Conservation (phyloP, 139 green algal genomes). For the Prasinococcaceae sp. region DNA sequence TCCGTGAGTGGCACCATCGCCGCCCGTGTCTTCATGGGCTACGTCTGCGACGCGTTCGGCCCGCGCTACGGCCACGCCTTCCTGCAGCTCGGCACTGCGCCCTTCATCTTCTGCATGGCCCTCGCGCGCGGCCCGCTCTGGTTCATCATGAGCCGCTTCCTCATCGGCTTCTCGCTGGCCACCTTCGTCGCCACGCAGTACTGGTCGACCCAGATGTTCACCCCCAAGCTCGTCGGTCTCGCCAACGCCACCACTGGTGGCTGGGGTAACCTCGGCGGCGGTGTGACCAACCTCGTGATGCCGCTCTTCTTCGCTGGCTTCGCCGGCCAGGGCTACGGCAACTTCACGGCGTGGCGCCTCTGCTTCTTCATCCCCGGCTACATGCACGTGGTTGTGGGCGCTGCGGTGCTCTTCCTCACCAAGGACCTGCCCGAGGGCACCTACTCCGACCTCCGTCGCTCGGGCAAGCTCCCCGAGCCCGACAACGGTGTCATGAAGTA, state of each 20-base stretch:
- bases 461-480: constrained; percentile 50
- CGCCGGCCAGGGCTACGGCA: neutral
- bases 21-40: constrained; percentile 48
- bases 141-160: constrained; percentile 56
- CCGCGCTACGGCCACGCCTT: constrained; percentile 43
- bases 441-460: constrained; percentile 54
- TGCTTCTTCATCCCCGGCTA: constrained; percentile 73
- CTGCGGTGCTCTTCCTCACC: constrained; percentile 26
- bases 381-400: constrained; percentile 44
- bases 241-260: constrained; percentile 74
- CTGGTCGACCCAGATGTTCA: constrained; percentile 82
- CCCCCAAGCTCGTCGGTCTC: constrained; percentile 65
- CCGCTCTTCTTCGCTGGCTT: constrained; percentile 57
- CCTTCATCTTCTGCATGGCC: constrained; percentile 47
- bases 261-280: constrained; percentile 75
- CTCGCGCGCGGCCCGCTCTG: constrained; percentile 28
- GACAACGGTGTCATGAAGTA: neutral
- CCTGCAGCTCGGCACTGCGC: constrained; percentile 37
- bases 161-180: constrained; percentile 67
- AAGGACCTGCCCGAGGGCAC: constrained; percentile 79
- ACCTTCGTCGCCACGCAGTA: constrained; percentile 75
- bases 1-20: constrained; percentile 47
- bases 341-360: constrained; percentile 65
- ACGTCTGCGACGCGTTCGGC: constrained; percentile 54
- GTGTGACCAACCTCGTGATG: constrained; percentile 82